Evolutionary conservation across 2,329 filamentous ascomycete species (phyloP), one percentile per base, ranked within the genome.

Genomic region (Ascochyta pisi): DNA sequence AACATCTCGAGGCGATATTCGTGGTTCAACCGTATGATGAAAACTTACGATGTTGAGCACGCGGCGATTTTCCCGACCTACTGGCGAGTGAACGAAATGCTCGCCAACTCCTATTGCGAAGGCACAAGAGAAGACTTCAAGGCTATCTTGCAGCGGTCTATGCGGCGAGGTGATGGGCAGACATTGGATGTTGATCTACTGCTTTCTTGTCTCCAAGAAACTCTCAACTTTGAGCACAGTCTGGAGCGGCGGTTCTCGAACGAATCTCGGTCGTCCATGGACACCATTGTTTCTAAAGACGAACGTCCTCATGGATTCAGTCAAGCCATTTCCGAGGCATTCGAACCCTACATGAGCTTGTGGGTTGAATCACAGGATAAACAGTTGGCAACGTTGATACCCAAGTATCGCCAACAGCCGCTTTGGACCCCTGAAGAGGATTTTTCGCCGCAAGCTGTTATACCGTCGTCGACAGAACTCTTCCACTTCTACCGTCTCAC

Each of bases 291-390:
- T 58, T 96, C 91, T 1, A 81, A 85, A 8, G 90, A 93, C 57
- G 90, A 92, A 48, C 88, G 88, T 64, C 81, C 87, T 0, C 87
- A 90, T 19, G 88, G 86, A 51, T 97, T 97, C 74, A 89, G 91
- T 51, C 92, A 96, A 52, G 89, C 91, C 4, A 96, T 99, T 58
- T 98, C 95, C 0, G 92, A 96, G 60, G 95, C 95, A 0, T 99
- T 99, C 70, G 95, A 98, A 77, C 95, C 95, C 1, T 99, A 98
- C 74, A 83, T 99, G 62, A 96, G 92, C 72, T 80, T 99, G 4
- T 99, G 95, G 95, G 92, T 99, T 1, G 94, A 98, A 57, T 94
- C 92, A 9, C 95, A 98, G 76, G 94, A 97, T 76, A 94, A 88
- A 66, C 89, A 96, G 67, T 82, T 98, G 54, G 89, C 92, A 6